A percentile compares a stretch with the other conserved stretches of the same genome.
phyloP scores from a whole-genome alignment of 805 yeast species.

The Wickerhamomyces queroliae region DNA sequence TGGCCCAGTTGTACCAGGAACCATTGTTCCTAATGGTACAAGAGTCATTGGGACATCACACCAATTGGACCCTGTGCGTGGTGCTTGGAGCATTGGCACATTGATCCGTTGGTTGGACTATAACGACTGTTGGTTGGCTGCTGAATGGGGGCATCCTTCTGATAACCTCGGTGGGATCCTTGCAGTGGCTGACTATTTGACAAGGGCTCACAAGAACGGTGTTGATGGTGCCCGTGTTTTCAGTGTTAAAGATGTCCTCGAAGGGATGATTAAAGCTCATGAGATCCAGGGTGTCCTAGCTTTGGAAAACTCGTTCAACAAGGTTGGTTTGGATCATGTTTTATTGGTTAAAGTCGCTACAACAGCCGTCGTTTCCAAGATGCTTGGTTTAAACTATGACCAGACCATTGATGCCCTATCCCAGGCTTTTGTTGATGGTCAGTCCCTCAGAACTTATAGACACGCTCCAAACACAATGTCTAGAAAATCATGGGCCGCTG shows the following conservation, averaged over 20 bases:
- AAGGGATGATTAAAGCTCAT: constrained; percentile 57
- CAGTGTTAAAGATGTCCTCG: constrained; percentile 44
- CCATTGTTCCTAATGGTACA: constrained; percentile 50
- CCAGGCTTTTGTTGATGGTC: constrained; percentile 60
- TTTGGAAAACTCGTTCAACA: constrained; percentile 53
- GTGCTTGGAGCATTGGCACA: constrained; percentile 53
- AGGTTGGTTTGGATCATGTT: constrained; percentile 57
- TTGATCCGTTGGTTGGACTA: constrained; percentile 56
- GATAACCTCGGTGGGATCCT: constrained; percentile 56
- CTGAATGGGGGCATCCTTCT: constrained; percentile 68
- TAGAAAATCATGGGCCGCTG: constrained; percentile 65
- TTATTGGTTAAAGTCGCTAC: constrained; percentile 54
- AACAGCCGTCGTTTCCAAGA: constrained; percentile 50
- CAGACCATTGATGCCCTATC: constrained; percentile 52
- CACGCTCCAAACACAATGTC: constrained; percentile 62
- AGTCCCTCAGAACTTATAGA: constrained; percentile 51
- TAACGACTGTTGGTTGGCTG: constrained; percentile 63
- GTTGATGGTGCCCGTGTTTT: constrained; percentile 35
- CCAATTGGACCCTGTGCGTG: constrained; percentile 49
- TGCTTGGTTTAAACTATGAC: constrained; percentile 43
- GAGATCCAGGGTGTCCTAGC: constrained; percentile 59
- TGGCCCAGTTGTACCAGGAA: constrained; percentile 55
- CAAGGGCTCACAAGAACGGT: constrained; percentile 37
- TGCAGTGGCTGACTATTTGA: constrained; percentile 51
- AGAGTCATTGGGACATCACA: constrained; percentile 46